Base-by-base conservation (phyloP, 2,329 filamentous ascomycete species). In the Paecilomyces variotii region DNA sequence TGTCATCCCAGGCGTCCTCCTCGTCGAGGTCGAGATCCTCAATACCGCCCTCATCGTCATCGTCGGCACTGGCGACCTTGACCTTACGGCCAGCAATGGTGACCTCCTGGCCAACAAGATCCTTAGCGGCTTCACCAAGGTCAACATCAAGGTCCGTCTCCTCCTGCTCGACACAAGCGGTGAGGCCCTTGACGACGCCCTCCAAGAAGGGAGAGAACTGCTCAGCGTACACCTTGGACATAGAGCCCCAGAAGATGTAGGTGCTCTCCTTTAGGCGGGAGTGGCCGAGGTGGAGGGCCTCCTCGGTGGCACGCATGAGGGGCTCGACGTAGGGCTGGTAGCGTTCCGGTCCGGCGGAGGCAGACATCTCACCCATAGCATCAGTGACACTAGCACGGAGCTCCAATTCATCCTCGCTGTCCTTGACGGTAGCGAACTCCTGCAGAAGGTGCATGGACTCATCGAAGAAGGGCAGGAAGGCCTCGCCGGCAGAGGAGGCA, bases 211-310 rank as follows among this genome's bases (percentile, higher is more conserved):
- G 75, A 58, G 74, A 66, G 63, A 80, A 79, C 59, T 78, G 75
- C 69, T 90, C 88, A 68, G 88, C 87, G 75, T 97, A 97, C 9
- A 97, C 91, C 79, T 95, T 95, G 62, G 93, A 89, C 71, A 99
- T 86, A 49, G 90, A 91, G 64, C 90, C 91, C 93, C 94, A 99
- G 57, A 99, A 83, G 62, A 97, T 95, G 78, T 96, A 99, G 72
- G 91, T 96, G 62, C 91, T 97, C 80, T 99, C 94, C 75, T 91
- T 90, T 56, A 97, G 85, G 59, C 92, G 85, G 50, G 92, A 89
- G 77, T 97, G 92, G 67, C 91, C 92, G 2, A 99, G 86, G 66
- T 88, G 82, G 1, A 97, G 82, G 57, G 89, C 92, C 75, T 97
- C 92, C 76, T 97, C 92, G 65, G 90, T 96, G 12, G 93, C 88